Percentiles rank a stretch among this genome's conserved stretches.
These are phyloP conservation scores for Starmerella tilneyi DNA, from an alignment of 805 yeast genomes.

Conservation along the genomic window DNA sequence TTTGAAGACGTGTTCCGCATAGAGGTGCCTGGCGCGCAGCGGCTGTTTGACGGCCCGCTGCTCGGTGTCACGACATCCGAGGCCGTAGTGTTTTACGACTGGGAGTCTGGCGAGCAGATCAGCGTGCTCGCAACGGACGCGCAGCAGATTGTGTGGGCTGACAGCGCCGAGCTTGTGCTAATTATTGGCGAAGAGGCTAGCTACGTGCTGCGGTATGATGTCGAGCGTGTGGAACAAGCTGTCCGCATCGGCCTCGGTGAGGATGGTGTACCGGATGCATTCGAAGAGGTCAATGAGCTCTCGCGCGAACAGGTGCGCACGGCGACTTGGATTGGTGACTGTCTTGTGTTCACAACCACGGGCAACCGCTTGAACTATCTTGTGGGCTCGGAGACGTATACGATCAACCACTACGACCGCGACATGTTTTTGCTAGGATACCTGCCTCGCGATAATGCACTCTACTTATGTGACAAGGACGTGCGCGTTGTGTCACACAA, in stretches of 20 bases:
- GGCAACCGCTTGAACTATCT: constrained; percentile 84
- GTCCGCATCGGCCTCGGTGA: constrained; percentile 49
- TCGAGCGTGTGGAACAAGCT: constrained; percentile 55
- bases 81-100: constrained; percentile 79
- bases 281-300: constrained; percentile 74
- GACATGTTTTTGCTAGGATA: constrained; percentile 81
- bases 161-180: constrained; percentile 79
- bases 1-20: constrained; percentile 58
- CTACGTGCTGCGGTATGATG: constrained; percentile 66
- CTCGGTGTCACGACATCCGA: constrained; percentile 70
- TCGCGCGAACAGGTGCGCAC: constrained; percentile 63
- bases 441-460: constrained; percentile 77
- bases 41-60: constrained; percentile 79
- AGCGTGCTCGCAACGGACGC: constrained; percentile 77
- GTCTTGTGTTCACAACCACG: constrained; percentile 78
- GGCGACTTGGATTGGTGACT: constrained; percentile 97
- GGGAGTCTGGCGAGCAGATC: constrained; percentile 80
- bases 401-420: constrained; percentile 85
- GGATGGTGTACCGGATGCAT: constrained; percentile 71
- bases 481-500: constrained; percentile 71
- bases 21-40: constrained; percentile 55
- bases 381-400: constrained; percentile 88
- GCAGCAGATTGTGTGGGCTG: constrained; percentile 80
- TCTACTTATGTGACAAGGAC: constrained; percentile 86
- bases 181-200: constrained; percentile 59